Evolutionary conservation across 1,284 basidiomycete genomes (phyloP), one percentile per base, ranked within the genome.

Genomic region (Gyrodon tennesseensis): DNA sequence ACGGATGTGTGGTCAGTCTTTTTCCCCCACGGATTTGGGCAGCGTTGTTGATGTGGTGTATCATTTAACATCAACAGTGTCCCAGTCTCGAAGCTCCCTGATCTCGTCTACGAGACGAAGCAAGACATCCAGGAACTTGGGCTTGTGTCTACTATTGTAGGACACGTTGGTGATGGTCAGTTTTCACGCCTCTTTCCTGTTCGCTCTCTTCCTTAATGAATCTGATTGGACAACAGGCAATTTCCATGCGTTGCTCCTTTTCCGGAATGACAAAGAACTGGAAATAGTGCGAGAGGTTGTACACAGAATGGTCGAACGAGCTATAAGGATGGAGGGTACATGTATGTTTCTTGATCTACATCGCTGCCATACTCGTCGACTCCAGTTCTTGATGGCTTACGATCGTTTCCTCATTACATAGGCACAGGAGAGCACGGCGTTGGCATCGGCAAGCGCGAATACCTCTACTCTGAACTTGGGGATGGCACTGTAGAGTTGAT

Each of bases 381-480:
- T 52, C 34, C 37, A 8, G 19, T 9, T 25, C 48, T 55, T 27
- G 19, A 29, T 44, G 34, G 16, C 44, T 54, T 37, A 63, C 25
- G 9, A 46, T 51, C 15, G n/a, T 37, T 60, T 25, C 44, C 39
- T 48, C 40, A 31, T 9, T n/a, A 43, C n/a, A 11, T 61, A 88
- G 85, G 87, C 71, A 90, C 89, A 0, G 93, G 93, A 16, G 93
- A 95, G 74, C 93, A 95, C 73, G 93, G 93, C 3, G 91, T 96
- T 13, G 93, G 93, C 0, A 79, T 94, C n/a, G 92, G 91, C 19
- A 94, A 94, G 80, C 86, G 84, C 67, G 83, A 86, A 65, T 91
- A 85, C 68, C 81, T 96, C 40, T 81, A 86, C 44, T 83, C 87
- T 63, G 94, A 96, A 74, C 83, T 96, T 0, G 93, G 94, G 0